Percentiles rank a stretch among this genome's conserved stretches.
These are phyloP conservation scores for Rhododendron ovatum DNA, from an alignment of 148 eudicot genomes.

Conservation along the genomic window DNA sequence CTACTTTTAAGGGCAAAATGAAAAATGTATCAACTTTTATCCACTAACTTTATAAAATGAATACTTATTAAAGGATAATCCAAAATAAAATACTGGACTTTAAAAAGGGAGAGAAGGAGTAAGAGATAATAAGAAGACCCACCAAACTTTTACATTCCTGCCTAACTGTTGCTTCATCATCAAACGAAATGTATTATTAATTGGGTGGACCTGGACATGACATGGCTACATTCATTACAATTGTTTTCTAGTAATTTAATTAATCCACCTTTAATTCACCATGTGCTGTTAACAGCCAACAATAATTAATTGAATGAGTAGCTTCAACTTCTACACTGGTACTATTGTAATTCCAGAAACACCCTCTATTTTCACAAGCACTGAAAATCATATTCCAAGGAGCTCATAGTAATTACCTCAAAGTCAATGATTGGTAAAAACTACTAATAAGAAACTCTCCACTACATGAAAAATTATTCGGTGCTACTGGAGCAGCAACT, in stretches of 20 bases:
- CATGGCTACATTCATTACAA: background rate
- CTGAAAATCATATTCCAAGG: background rate
- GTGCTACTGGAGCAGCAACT: background rate
- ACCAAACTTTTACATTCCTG: background rate
- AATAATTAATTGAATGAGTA: background rate
- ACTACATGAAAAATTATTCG: too few relatives aligned
- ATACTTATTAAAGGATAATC: too few relatives aligned
- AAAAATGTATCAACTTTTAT: too few relatives aligned
- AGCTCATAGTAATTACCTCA: background rate
- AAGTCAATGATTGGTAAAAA: background rate
- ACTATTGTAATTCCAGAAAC: background rate
- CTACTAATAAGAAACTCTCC: background rate
- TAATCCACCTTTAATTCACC: background rate
- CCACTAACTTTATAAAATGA: too few relatives aligned
- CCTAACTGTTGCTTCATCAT: background rate
- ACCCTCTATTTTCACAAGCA: background rate
- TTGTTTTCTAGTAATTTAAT: background rate
- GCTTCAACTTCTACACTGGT: background rate
- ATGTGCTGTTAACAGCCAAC: background rate
- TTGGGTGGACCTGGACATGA: background rate
- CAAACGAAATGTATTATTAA: background rate
- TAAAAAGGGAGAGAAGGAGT: too few relatives aligned
- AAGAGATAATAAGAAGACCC: background rate
- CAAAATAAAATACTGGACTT: too few relatives aligned
- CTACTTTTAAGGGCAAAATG: too few relatives aligned